Conservation (phyloP, 306 rosid species). For the Inga oerstediana region DNA sequence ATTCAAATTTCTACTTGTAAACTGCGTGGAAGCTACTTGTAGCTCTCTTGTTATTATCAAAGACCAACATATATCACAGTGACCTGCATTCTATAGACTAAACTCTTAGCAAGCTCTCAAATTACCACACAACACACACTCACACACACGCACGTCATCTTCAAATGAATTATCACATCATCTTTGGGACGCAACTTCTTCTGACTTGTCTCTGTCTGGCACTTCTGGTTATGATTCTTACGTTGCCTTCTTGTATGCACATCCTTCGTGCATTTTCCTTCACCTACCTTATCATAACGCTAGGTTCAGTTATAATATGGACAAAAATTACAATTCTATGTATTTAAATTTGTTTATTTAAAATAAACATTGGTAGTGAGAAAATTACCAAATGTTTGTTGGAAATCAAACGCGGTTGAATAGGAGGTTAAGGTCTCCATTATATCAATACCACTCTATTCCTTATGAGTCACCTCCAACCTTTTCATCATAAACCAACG, state of each 20-base stretch:
- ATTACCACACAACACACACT: neutral
- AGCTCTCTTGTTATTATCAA: neutral
- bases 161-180: neutral
- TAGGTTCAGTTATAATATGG: neutral
- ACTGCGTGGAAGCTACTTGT: neutral
- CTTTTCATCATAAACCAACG: too few species aligned
- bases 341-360: too few species aligned
- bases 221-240: neutral
- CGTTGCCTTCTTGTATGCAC: neutral
- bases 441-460: too few species aligned
- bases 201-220: neutral
- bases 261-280: neutral
- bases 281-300: neutral
- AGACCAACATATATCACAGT: too few species aligned
- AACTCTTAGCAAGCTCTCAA: neutral
- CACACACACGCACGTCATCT: neutral
- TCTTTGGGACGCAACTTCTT: neutral
- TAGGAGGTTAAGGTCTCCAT: too few species aligned
- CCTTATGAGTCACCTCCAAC: too few species aligned
- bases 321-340: neutral
- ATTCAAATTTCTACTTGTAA: neutral
- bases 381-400: too few species aligned
- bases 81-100: neutral
- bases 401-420: neutral
- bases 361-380: neutral